Conservation (phyloP, 2,329 filamentous ascomycete species). For the Beauveria varroae region DNA sequence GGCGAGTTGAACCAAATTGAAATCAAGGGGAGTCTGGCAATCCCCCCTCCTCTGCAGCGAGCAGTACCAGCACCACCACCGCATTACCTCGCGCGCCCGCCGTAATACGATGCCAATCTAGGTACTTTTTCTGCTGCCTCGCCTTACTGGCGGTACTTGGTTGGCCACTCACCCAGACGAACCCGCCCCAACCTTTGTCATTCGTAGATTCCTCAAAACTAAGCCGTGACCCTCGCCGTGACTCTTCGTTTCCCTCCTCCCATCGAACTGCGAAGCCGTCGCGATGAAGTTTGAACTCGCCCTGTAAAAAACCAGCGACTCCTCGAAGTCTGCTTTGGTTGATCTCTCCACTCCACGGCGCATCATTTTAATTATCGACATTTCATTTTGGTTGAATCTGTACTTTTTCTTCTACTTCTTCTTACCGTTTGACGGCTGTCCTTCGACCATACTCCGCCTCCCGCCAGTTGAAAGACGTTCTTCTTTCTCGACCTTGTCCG, state of each 20-base stretch:
- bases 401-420: constrained; percentile 13
- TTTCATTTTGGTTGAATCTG: constrained; percentile 16
- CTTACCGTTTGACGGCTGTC: constrained; percentile 10
- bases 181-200: constrained; percentile 16
- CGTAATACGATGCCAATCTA: background rate
- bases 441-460: constrained; percentile 12
- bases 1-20: constrained; percentile 6
- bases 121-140: background rate
- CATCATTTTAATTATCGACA: constrained; percentile 11
- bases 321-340: constrained; percentile 46
- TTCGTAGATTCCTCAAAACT: constrained; percentile 25
- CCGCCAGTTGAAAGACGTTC: background rate
- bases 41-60: background rate
- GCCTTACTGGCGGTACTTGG: background rate
- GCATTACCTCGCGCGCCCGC: background rate
- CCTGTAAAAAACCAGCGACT: constrained; percentile 47
- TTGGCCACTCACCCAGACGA: background rate
- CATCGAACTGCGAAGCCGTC: constrained; percentile 42
- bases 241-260: constrained; percentile 25
- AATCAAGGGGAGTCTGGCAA: constrained; percentile 10
- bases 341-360: constrained; percentile 32
- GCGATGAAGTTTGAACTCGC: constrained; percentile 46
- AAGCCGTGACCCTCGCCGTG: constrained; percentile 25
- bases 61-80: background rate
- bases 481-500: constrained; percentile 15